phyloP scores from a whole-genome alignment of 2,329 filamentous ascomycete genomes.

The Elsinoe ampelina region DNA sequence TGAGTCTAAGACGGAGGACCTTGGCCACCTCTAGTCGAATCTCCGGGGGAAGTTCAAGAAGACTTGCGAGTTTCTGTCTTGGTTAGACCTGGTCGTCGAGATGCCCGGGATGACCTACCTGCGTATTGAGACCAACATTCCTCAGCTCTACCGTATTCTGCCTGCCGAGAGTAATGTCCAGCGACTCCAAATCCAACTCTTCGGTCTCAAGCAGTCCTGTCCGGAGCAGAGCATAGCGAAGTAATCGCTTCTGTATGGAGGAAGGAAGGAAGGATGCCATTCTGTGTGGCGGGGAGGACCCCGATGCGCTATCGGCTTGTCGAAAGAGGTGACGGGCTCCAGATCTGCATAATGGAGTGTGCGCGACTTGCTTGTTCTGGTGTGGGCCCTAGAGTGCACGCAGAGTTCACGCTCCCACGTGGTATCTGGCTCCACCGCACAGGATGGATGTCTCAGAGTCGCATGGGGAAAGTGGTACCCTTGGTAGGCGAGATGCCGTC shows the following conservation, averaged over 20 bases:
- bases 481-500: neutral
- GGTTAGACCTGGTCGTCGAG: conserved; percentile 8
- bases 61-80: conserved; percentile 64
- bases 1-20: conserved; percentile 67
- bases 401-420: conserved; percentile 14
- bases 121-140: conserved; percentile 71
- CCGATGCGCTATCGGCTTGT: neutral
- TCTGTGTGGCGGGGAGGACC: neutral
- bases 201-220: conserved; percentile 83
- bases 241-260: conserved; percentile 74
- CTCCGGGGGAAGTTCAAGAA: conserved; percentile 64
- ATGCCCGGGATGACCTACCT: conserved; percentile 44
- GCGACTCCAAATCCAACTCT: conserved; percentile 71
- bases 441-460: conserved; percentile 6
- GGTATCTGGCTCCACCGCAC: conserved; percentile 3
- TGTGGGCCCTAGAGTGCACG: conserved; percentile 4
- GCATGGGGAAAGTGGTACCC: neutral
- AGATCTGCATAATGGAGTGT: neutral
- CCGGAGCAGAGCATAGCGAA: conserved; percentile 75
- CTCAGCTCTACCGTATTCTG: conserved; percentile 76
- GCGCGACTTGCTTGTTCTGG: neutral
- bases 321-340: neutral
- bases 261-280: conserved; percentile 58
- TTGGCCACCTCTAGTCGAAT: conserved; percentile 65
- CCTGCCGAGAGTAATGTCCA: conserved; percentile 75